phyloP scores from a whole-genome alignment of 2,329 filamentous ascomycete species.

The Microcera coccophila region DNA sequence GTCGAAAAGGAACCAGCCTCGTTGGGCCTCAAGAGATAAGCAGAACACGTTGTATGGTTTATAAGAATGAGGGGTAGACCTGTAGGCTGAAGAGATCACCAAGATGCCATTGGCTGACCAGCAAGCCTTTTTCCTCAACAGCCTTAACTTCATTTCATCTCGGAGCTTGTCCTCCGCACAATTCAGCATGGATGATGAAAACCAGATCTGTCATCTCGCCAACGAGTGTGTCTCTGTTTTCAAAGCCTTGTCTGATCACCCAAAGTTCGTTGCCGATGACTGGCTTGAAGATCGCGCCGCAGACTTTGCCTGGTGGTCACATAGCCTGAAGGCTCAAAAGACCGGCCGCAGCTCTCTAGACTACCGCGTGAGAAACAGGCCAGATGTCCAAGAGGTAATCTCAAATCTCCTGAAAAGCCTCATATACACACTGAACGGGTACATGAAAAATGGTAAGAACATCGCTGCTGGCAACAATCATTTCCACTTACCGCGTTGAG shows the following conservation, averaged over 20 bases:
- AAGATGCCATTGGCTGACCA: too few relatives aligned
- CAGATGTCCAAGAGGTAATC: neutral
- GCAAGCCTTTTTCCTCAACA: too few relatives aligned
- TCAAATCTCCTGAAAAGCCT: neutral
- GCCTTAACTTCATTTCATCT: too few relatives aligned
- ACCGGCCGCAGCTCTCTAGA: neutral
- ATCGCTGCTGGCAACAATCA: too few relatives aligned
- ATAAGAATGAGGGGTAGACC: too few relatives aligned
- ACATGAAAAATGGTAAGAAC: neutral
- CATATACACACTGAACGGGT: neutral
- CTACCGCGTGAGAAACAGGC: neutral
- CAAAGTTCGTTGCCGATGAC: neutral
- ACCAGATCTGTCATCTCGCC: neutral
- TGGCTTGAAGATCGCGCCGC: conserved; percentile 1
- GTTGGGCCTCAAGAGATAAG: too few relatives aligned
- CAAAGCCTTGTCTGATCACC: neutral
- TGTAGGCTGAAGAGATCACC: too few relatives aligned
- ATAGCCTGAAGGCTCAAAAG: neutral
- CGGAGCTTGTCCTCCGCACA: too few relatives aligned
- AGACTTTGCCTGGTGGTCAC: neutral
- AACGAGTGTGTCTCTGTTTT: neutral
- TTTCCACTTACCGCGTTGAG: too few relatives aligned
- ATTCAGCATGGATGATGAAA: neutral
- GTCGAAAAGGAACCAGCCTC: too few relatives aligned
- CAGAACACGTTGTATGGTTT: too few relatives aligned